Base-by-base conservation (phyloP, 257 asterid genomes). In the Plantago major region DNA sequence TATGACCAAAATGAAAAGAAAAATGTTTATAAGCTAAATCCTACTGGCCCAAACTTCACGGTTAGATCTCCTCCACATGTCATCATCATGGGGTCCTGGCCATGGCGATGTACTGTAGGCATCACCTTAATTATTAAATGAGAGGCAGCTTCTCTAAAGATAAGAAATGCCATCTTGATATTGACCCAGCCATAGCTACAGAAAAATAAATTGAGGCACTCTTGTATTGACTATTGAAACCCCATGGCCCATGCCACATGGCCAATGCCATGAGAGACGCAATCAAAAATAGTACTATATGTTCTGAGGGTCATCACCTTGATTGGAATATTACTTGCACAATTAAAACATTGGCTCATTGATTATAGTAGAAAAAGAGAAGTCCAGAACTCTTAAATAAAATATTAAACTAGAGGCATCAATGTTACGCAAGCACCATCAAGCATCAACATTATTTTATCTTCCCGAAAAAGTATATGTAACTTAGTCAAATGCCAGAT, bases 151-250 rank as follows among this genome's bases (percentile, higher is more conserved):
- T 15, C 15, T 38, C 38, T 37, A 14, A 16, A 48, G 42, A 55
- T 55, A 37, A 57, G 48, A 57, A 45, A 43, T 14, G 49, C 18
- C 38, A 18, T 59, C 17, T 18, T 19, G 57, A 43, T 58, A 38
- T 42, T 58, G 51, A 16, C 63, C 47, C 49, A 9, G 9, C 57
- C 11, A 10, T 19, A 18, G 18, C 22, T 52, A 52, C 9, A 7
- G 57, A 9, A 9, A 18, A 0, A 22, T 33, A 52, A 22, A 18
- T 52, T 52, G 11, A 48, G 14, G 54, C 54, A 48, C 9, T 13
- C 11, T 0, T 46, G 26, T 22, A 22, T 22, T 22, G 26, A 22
- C 26, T 22, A 22, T 22, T 22, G 26, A 22, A 22, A 22, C 26
- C 26, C 26, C 26, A 22, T 22, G 26, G 26, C 26, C 26, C 26